Conservation (phyloP, 2,329 filamentous ascomycete genomes). For the Cytospora piceicola region DNA sequence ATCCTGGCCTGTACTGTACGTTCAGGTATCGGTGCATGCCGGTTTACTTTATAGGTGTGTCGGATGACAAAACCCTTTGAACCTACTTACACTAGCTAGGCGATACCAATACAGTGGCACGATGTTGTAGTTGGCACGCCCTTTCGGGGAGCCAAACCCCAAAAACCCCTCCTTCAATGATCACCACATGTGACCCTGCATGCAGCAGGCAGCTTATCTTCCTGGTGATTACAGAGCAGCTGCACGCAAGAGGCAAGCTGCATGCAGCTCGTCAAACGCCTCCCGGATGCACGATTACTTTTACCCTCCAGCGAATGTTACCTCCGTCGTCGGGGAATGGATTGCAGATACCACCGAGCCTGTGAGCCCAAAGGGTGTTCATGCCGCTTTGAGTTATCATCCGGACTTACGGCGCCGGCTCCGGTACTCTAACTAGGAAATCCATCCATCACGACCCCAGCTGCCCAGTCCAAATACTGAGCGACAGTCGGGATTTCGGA, state of each 20-base stretch:
- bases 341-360: neutral
- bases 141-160: neutral
- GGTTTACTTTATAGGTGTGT: too few species aligned
- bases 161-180: neutral
- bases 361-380: too few species aligned
- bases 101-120: neutral
- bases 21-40: too few species aligned
- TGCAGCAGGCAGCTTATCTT: slow-evolving; percentile 4
- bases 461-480: neutral
- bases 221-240: slow-evolving; percentile 1
- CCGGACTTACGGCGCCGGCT: neutral
- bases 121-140: neutral
- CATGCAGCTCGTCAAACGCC: neutral
- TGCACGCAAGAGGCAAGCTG: neutral
- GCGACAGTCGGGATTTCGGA: neutral
- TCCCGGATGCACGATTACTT: neutral
- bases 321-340: neutral
- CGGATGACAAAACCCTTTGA: too few species aligned
- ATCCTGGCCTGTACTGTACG: too few species aligned
- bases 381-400: neutral
- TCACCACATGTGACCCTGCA: neutral
- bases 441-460: neutral
- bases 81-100: too few species aligned
- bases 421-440: neutral
- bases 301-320: too few species aligned